Conservation (phyloP, 73 alveolate genomes). For the Tetrahymena malaccensis region DNA sequence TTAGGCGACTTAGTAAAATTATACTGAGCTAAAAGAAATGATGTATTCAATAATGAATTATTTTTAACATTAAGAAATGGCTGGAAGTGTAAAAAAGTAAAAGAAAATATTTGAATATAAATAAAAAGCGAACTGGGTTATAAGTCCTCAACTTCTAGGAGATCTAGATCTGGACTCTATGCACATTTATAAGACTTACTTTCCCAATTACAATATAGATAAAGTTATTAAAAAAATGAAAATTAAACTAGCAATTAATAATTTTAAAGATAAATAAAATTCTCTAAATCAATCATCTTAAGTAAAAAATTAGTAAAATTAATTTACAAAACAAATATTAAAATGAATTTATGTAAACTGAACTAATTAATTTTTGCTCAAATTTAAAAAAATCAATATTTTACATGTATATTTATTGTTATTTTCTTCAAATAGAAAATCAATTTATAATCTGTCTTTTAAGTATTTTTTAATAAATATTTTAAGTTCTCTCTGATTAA, state of each 20-base stretch:
- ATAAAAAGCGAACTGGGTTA: not conserved
- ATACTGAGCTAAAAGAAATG: not conserved
- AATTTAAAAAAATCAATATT: too few relatives aligned
- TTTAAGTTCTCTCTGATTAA: too few relatives aligned
- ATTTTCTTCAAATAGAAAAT: too few relatives aligned
- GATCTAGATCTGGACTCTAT: not conserved
- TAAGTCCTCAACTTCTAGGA: not conserved
- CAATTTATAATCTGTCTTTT: too few relatives aligned
- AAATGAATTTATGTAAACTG: too few relatives aligned
- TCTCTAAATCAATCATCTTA: not conserved
- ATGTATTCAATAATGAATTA: not conserved
- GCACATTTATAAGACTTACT: not conserved
- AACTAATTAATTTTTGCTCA: too few relatives aligned
- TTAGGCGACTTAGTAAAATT: not conserved
- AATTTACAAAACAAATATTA: too few relatives aligned
- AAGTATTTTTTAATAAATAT: too few relatives aligned
- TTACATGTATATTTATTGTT: too few relatives aligned
- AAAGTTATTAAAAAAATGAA: not conserved
- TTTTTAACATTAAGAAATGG: not conserved
- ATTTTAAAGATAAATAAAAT: too few relatives aligned
- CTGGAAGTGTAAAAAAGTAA: not conserved
- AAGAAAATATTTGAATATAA: not conserved
- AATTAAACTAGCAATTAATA: not conserved
- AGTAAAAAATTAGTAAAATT: too few relatives aligned
- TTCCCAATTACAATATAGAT: not conserved